Evolutionary conservation across 2,329 filamentous ascomycete species (phyloP), one percentile per base, ranked within the genome.

Genomic region (Claviceps cyperi): DNA sequence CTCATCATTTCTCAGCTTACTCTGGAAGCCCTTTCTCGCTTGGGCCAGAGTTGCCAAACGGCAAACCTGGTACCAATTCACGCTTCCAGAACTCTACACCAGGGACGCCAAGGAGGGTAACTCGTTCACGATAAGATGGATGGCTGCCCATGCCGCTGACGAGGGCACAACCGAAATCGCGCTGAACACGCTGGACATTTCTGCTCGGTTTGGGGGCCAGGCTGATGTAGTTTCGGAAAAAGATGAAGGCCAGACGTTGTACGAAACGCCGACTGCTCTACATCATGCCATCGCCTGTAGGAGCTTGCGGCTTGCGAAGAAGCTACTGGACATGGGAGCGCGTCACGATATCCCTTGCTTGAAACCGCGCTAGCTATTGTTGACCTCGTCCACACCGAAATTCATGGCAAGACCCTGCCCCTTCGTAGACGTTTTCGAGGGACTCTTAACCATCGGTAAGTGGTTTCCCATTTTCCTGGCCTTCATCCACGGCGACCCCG

Each of bases 401-500:
- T 15, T 43, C 11, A n/a, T 2, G 2, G 3, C 3, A 13, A 14
- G 14, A 40, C 15, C 43, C 11, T 4, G 3, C 2, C 9, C 22
- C 22, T 41, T 48, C 24, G 2, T 17, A 14, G 21, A 4, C 38
- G 35, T 41, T 24, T 48, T 32, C 21, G 22, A 24, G n/a, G n/a
- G 11, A 9, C 2, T 1, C 13, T 5, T 13, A 15, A 24, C 21
- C 14, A 14, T 11, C 8, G 28, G 28, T 3, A 1, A 14, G 8
- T 52, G 48, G 48, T 24, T 43, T 22, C 48, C 51, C 17, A 45
- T 52, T 11, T 38, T 46, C 15, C 5, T 50, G 21, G 37, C 51
- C 2, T 46, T 36, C 8, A 11, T 52, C 15, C 11, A 5, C 7
- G n/a, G 40, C 17, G n/a, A 50, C 17, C 3, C 6, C 8, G 14